Evolutionary conservation across 495 filamentous ascomycete species (phyloP).

Genomic region (Hyaloscypha variabilis): DNA sequence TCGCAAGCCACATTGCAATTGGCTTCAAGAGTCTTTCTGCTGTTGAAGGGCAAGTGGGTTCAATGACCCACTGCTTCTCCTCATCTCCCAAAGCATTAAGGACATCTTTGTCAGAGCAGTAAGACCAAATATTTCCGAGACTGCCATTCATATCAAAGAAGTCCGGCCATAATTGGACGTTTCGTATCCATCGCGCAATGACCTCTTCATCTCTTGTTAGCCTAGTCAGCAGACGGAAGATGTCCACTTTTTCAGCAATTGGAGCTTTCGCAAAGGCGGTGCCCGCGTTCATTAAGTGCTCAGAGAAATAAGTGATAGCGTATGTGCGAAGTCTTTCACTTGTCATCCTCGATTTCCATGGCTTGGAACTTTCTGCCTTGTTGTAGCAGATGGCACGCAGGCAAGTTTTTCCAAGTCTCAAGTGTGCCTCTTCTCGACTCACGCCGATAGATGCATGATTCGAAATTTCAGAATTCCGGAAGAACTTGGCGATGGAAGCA

Average conservation of each 20-base stretch:
- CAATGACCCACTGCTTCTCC: conserved; percentile 4
- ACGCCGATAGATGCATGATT: not conserved
- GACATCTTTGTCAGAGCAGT: not conserved
- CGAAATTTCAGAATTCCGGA: conserved; percentile 1
- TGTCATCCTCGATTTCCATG: not conserved
- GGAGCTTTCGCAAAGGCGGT: not conserved
- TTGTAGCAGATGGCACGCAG: not conserved
- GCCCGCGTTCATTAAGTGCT: not conserved
- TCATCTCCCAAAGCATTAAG: not conserved
- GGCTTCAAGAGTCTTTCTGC: conserved; percentile 7
- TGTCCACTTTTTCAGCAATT: not conserved
- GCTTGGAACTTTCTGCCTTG: not conserved
- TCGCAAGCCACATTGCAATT: not conserved
- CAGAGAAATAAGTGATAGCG: not conserved
- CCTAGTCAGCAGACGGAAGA: not conserved
- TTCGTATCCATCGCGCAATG: not conserved
- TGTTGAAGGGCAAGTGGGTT: not conserved
- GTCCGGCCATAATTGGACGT: not conserved
- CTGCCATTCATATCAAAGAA: conserved; percentile 1
- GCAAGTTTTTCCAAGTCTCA: conserved; percentile 8
- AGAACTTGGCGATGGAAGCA: conserved; percentile 15
- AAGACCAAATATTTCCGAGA: conserved; percentile 5
- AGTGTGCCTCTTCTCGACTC: not conserved
- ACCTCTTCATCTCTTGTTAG: not conserved
- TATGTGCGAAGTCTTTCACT: not conserved